Base-by-base conservation (phyloP, 202 grass and related monocot species). In the Digitaria exilis region DNA sequence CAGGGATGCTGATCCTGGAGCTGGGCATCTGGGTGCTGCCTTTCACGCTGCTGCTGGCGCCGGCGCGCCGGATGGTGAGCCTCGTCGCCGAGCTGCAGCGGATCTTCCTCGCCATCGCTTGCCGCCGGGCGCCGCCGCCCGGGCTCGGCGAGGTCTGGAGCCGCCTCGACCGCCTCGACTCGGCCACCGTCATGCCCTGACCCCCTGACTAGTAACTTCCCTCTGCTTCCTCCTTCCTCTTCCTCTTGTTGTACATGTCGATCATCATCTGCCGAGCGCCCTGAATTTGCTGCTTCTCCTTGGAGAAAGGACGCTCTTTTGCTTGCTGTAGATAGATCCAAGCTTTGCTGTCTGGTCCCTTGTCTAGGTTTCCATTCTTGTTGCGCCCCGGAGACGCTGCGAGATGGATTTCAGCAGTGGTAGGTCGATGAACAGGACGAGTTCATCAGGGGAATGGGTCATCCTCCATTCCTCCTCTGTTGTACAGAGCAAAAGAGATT, bases 1-100 rank as follows among this genome's bases (percentile, higher is more conserved):
- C 13, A 16, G 21, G 34, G 69, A 88, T 97, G 94, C 28, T 97
- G 84, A 87, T 97, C 56, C 41, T 94, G 68, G 91, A 94, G 76
- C 42, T 97, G 82, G 91, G 89, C 56, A 77, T 97, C 58, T 97
- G 91, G 88, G 46, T 88, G 49, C 79, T 97, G 65, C 91, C 94
- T 9, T 87, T 97, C 55, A 97, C 87, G 29, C 87, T 97, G 61
- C 17, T 92, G 39, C 48, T 97, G 24, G 83, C 87, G 71, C 94
- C 94, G 49, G 61, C 85, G 49, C 71, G 94, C 56, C 83, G 83
- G 55, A 43, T 94, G 41, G 89, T 92, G 87, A 70, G 78, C 30
- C 66, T 89, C 43, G 77, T 97, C 16, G 39, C 58, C 12, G 82
- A 80, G 85, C 74, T 97, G 73, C 91, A 94, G 73, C 79, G 59